Evolutionary conservation across 169 alveolate genomes (phyloP).

Genomic region (Babesia microti): DNA sequence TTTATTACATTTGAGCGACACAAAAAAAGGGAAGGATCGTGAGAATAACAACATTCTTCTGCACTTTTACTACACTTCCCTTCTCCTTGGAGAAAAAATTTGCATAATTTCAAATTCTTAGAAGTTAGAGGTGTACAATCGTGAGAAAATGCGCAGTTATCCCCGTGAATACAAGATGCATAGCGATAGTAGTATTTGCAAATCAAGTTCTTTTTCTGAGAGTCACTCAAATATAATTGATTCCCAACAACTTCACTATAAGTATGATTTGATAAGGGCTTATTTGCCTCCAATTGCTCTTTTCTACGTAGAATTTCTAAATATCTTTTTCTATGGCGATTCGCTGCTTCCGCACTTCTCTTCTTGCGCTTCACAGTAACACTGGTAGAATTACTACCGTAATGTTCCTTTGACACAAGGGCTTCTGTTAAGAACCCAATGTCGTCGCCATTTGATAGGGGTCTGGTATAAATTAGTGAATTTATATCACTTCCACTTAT

Average conservation of each 20-base stretch:
- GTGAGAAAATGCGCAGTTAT: slow-evolving; percentile 53
- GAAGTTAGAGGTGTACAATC: slow-evolving; percentile 56
- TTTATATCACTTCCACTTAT: background rate
- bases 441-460: slow-evolving; percentile 2
- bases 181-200: slow-evolving; percentile 55
- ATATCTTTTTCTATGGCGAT: slow-evolving; percentile 25
- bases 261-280: background rate
- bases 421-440: slow-evolving; percentile 1
- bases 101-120: slow-evolving; percentile 58
- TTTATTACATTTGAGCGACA: slow-evolving; percentile 48
- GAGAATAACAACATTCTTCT: slow-evolving; percentile 56
- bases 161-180: slow-evolving; percentile 55
- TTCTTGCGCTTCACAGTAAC: slow-evolving; percentile 8
- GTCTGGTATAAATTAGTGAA: background rate
- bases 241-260: background rate
- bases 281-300: background rate
- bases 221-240: background rate
- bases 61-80: slow-evolving; percentile 32
- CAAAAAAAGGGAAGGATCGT: slow-evolving; percentile 46
- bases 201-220: slow-evolving; percentile 14
- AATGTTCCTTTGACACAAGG: background rate
- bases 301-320: slow-evolving; percentile 20
- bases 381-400: slow-evolving; percentile 1
- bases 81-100: slow-evolving; percentile 39
- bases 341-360: slow-evolving; percentile 31